Base-by-base conservation (phyloP, 2,329 filamentous ascomycete species). In the Cladosporium sp. region DNA sequence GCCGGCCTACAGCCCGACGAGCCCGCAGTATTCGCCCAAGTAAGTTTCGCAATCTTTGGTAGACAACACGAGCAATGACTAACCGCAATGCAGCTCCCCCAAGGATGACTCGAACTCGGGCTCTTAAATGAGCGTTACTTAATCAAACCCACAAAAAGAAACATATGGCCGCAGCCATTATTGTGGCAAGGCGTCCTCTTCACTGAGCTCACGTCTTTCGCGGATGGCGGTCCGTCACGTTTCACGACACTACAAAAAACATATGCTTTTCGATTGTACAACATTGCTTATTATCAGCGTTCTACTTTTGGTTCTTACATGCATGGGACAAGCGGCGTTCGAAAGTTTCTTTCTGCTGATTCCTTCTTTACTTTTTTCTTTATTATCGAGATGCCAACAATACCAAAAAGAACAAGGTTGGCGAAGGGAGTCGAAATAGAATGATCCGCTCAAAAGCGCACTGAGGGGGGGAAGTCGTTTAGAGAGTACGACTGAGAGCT, bases 21-120 rank as follows among this genome's bases (percentile, higher is more conserved):
- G 54, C 52, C 59, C 64, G 15, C 54, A 61, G 43, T 65, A 59
- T 55, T 60, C 51, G 27, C 60, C 61, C 6, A 73, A 70, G 71
- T 74, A 70, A 73, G 71, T 69, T 61, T 36, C 40, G 17, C 7
- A 36, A 15, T 7, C 7, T 2, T 17, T 12, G 8, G 32, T 15
- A 15, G 39, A 34, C 6, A n/a, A 36, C 11, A 29, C 18, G 19
- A 24, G 9, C 20, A 13, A 36, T 42, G 27, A 43, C 54, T 19
- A 54, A 37, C 27, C 13, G 7, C 11, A 4, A 19, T 32, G n/a
- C 47, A 66, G 64, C 48, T 66, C 64, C 30, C 64, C 63, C 19
- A 57, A 55, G 43, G 58, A 62, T 30, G 56, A 61, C 18, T 54
- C 50, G 29, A 43, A 45, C 24, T 43, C 38, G 36, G 55, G 39